A percentile compares a stretch with the other conserved stretches of the same genome.
Evolutionary conservation across 495 filamentous ascomycete species (phyloP).

Genomic region (Trichocladium uniseriatum): DNA sequence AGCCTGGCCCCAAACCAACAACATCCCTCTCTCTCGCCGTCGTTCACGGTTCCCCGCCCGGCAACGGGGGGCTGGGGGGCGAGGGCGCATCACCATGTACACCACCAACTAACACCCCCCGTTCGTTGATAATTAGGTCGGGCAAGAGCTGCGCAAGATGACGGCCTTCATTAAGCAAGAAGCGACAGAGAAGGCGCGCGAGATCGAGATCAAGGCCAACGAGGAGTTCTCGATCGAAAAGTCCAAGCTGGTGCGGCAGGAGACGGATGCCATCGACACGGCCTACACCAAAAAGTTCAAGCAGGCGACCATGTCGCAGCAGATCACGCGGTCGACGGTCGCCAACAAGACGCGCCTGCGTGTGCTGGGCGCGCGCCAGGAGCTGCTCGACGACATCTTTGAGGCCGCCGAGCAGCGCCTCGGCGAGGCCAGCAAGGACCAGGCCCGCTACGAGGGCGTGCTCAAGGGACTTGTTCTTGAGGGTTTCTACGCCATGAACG

Average conservation of each 20-base stretch:
- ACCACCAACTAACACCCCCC: background rate
- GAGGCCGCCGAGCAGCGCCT: constrained; percentile 63
- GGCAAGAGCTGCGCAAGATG: constrained; percentile 97
- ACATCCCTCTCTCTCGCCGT: constrained; percentile 8
- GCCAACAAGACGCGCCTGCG: constrained; percentile 90
- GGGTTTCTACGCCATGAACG: constrained; percentile 78
- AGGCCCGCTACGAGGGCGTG: constrained; percentile 60
- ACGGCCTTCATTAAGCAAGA: constrained; percentile 99
- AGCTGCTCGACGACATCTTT: constrained; percentile 87
- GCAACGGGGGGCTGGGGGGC: background rate
- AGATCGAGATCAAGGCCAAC: constrained; percentile 95
- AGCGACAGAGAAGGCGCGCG: constrained; percentile 88
- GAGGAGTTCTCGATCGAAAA: constrained; percentile 98
- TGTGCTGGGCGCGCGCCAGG: constrained; percentile 76
- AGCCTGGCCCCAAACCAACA: background rate
- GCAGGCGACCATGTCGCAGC: constrained; percentile 90
- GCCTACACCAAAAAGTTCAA: constrained; percentile 97
- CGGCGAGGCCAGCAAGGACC: constrained; percentile 53
- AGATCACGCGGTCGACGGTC: constrained; percentile 89
- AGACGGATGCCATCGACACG: constrained; percentile 83
- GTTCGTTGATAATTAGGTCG: too few species aligned
- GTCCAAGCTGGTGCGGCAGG: constrained; percentile 91
- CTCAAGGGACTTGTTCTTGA: constrained; percentile 78
- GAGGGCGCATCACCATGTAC: background rate
- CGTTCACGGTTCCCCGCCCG: background rate